These are phyloP conservation scores for Arthonia radiata DNA, from an alignment of 495 filamentous ascomycete genomes.

Conservation along the genomic window DNA sequence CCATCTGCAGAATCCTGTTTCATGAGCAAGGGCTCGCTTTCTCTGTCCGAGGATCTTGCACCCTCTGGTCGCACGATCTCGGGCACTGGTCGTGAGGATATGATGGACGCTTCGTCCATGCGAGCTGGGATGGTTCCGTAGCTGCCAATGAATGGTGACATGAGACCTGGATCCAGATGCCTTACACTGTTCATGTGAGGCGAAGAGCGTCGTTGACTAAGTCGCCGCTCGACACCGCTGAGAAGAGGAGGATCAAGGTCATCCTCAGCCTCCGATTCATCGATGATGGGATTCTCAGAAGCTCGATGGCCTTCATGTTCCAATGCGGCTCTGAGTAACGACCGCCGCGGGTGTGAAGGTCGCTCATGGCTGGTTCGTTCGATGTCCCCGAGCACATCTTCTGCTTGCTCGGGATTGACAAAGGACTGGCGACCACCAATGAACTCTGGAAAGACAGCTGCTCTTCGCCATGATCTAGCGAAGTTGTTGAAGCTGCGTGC, in stretches of 20 bases:
- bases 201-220: conserved; percentile 16
- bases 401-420: conserved; percentile 7
- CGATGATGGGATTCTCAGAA: conserved; percentile 7
- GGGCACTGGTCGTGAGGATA: conserved; percentile 46
- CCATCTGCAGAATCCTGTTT: conserved; percentile 74
- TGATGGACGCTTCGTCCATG: conserved; percentile 40
- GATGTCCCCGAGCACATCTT: conserved; percentile 10
- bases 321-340: conserved; percentile 22
- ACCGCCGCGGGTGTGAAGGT: conserved; percentile 15
- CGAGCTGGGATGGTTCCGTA: conserved; percentile 48
- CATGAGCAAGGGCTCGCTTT: conserved; percentile 55
- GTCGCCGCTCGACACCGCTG: conserved; percentile 11
- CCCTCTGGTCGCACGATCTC: conserved; percentile 35
- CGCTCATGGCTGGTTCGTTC: conserved; percentile 6
- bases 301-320: conserved; percentile 9
- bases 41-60: conserved; percentile 27
- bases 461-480: conserved; percentile 78
- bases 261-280: conserved; percentile 15
- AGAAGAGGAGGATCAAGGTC: conserved; percentile 14
- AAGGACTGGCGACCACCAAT: conserved; percentile 52
- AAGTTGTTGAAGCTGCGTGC: conserved; percentile 87
- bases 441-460: conserved; percentile 69
- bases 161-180: conserved; percentile 30
- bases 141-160: conserved; percentile 40
- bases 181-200: conserved; percentile 11